Evolutionary conservation across 805 yeast genomes (phyloP), one percentile per base, ranked within the genome.

Genomic region (Jamesozyma lodderae): DNA sequence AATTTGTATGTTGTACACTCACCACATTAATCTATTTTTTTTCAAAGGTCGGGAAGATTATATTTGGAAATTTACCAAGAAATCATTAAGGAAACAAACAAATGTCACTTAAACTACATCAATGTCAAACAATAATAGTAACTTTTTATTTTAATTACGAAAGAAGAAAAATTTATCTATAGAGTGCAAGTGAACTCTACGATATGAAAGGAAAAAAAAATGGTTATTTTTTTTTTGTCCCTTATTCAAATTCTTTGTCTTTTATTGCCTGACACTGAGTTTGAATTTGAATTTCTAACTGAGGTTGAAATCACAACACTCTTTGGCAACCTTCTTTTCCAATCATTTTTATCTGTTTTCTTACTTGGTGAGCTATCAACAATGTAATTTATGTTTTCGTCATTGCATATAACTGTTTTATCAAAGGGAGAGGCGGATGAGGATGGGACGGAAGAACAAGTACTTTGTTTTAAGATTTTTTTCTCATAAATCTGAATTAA

Each of bases 401-500:
- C n/a, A 30, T 18, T 30, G 6, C 10, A 4, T 18, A 18, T 20
- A 9, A 18, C 33, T 7, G 5, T 20, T 6, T 7, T 14, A 11
- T 23, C 17, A 16, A 17, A 6, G 6, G 22, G 6, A 10, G 22
- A 14, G 4, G n/a, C 16, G 9, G 35, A 22, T 31, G 34, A 23
- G 2, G 19, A 14, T 18, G 33, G 33, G 8, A 13, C 14, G 6
- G 33, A 30, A 10, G 19, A 20, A 4, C 17, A 3, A 19, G 21
- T 13, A 7, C 7, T 4, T 18, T 10, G 16, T 20, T 27, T 17
- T 22, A 58, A 37, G 23, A 57, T 54, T 40, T 51, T 60, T 40
- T 59, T 60, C 1, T 50, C 36, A 45, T 71, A 72, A 8, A 68
- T 55, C 28, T 47, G 53, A 15, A 51, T 49, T 30, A 72, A 51